Conservation (phyloP, 2,329 filamentous ascomycete species). For the Amylocarpus encephaloides region DNA sequence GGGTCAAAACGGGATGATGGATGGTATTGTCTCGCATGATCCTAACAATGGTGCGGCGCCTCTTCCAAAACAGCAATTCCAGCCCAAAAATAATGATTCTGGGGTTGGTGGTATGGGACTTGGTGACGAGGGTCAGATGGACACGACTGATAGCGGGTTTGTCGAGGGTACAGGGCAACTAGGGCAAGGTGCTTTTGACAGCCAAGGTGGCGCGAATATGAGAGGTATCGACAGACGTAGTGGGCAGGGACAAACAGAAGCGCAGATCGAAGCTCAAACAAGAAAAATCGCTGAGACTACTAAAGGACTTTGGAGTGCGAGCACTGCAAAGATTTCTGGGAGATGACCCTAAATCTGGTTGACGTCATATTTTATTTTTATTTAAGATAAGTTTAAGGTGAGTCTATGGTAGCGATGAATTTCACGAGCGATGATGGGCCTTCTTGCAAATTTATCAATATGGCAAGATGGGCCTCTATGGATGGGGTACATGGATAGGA, state of each 20-base stretch:
- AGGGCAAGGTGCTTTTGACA: conserved; percentile 5
- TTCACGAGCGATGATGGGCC: too few species aligned
- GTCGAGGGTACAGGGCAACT: conserved; percentile 11
- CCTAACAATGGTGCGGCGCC: conserved; percentile 38
- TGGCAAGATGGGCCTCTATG: too few species aligned
- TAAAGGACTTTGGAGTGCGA: conserved; percentile 51
- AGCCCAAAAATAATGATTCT: conserved; percentile 39
- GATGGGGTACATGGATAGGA: too few species aligned
- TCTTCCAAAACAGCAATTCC: conserved; percentile 20
- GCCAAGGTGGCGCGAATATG: conserved; percentile 19
- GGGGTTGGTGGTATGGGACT: conserved; percentile 32
- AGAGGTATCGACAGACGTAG: conserved; percentile 23
- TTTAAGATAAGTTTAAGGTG: neutral
- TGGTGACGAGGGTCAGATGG: conserved; percentile 18
- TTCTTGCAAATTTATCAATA: too few species aligned
- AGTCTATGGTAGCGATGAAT: too few species aligned
- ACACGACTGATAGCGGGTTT: conserved; percentile 26
- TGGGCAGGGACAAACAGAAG: conserved; percentile 31
- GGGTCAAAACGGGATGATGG: conserved; percentile 53
- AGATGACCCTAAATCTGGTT: neutral
- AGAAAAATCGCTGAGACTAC: conserved; percentile 58
- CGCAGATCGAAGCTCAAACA: conserved; percentile 33
- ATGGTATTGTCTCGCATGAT: conserved; percentile 49
- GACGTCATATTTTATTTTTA: neutral
- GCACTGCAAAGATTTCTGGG: conserved; percentile 22